phyloP scores from a whole-genome alignment of 2,329 filamentous ascomycete genomes.

The Colletotrichum sp. region DNA sequence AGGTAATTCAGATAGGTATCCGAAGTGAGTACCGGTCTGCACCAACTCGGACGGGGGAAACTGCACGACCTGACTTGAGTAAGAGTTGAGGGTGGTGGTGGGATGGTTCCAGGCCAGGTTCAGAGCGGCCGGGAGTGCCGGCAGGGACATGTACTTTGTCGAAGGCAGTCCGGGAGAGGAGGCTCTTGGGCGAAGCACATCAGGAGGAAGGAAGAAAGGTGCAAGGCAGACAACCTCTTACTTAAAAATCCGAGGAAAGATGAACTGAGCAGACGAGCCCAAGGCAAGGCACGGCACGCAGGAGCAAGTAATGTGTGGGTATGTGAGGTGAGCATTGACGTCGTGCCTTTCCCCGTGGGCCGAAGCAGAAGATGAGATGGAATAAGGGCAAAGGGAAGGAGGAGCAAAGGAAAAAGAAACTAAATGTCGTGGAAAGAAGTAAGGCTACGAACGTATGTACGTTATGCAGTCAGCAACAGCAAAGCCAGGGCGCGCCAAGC shows the following conservation, averaged over 20 bases:
- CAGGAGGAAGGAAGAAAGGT: background rate
- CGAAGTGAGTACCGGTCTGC: background rate
- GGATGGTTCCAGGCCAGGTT: background rate
- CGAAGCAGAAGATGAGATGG: background rate
- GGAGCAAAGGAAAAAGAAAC: background rate
- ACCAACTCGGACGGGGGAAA: conserved; percentile 6
- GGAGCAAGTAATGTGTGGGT: background rate
- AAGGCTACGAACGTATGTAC: background rate
- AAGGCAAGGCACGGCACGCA: background rate
- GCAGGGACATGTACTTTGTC: background rate
- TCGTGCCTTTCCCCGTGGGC: background rate
- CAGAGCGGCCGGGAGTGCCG: background rate
- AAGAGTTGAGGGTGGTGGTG: background rate
- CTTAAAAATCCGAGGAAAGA: background rate
- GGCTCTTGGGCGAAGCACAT: background rate
- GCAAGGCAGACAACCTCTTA: background rate
- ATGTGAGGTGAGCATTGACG: background rate
- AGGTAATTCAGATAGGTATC: background rate
- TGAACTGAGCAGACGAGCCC: background rate
- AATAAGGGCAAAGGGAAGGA: background rate
- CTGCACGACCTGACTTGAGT: background rate
- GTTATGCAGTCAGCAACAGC: background rate
- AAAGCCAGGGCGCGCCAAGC: background rate
- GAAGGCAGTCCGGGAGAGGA: background rate
- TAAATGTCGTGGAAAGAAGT: background rate